Conservation (phyloP, 2,329 filamentous ascomycete genomes). For the Clarireedia paspali region DNA sequence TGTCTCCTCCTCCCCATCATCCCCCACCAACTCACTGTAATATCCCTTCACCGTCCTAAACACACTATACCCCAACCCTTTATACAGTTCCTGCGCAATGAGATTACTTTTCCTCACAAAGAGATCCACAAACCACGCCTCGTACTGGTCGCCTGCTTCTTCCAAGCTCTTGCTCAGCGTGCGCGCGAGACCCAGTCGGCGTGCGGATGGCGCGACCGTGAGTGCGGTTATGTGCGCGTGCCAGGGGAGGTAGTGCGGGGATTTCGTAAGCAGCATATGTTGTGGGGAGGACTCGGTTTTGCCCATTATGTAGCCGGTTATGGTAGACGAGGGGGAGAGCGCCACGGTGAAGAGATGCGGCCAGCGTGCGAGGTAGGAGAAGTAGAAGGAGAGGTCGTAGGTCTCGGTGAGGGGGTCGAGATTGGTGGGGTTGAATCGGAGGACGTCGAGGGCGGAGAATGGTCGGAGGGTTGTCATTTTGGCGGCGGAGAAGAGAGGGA, state of each 20-base stretch:
- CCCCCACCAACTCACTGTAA: slow-evolving; percentile 75
- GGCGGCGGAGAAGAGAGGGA: background rate
- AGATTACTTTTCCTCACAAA: slow-evolving; percentile 87
- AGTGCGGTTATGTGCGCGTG: slow-evolving; percentile 96
- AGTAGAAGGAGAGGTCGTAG: slow-evolving; percentile 91
- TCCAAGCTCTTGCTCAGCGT: slow-evolving; percentile 77
- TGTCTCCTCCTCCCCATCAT: slow-evolving; percentile 59
- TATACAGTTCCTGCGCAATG: slow-evolving; percentile 82
- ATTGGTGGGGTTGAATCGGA: slow-evolving; percentile 89
- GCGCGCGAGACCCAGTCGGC: slow-evolving; percentile 79
- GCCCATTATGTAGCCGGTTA: slow-evolving; percentile 96
- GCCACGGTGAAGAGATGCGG: slow-evolving; percentile 90
- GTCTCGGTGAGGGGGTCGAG: slow-evolving; percentile 97
- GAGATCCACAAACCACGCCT: slow-evolving; percentile 92
- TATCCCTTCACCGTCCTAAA: slow-evolving; percentile 86
- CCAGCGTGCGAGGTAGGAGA: slow-evolving; percentile 94
- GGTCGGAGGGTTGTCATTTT: slow-evolving; percentile 77
- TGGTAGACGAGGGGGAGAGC: slow-evolving; percentile 76
- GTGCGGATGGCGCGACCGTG: slow-evolving; percentile 80
- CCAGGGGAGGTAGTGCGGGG: slow-evolving; percentile 94
- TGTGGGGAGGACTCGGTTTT: slow-evolving; percentile 86
- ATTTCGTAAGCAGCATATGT: slow-evolving; percentile 63
- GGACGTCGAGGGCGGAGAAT: slow-evolving; percentile 76
- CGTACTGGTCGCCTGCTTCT: slow-evolving; percentile 68
- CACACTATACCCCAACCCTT: slow-evolving; percentile 84